Evolutionary conservation across 371 early-diverging fungal species (phyloP).

Genomic region (Paraphysoderma sedebokerense): DNA sequence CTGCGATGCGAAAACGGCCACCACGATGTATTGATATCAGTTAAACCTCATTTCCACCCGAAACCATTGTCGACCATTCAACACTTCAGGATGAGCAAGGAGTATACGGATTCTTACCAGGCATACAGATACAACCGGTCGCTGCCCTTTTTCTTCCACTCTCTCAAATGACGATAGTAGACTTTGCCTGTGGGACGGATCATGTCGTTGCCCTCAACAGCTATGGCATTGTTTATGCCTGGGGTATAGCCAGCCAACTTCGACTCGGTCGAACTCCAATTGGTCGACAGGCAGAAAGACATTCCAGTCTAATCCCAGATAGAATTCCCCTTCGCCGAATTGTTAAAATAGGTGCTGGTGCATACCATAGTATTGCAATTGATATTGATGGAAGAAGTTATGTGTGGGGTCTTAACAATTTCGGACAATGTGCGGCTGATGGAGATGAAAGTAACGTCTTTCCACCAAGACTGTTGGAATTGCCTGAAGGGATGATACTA

Average conservation of each 20-base stretch:
- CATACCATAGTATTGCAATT: constrained; percentile 73
- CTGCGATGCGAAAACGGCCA: too few relatives aligned
- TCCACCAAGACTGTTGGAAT: constrained; percentile 28
- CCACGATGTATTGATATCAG: too few relatives aligned
- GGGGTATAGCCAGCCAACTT: too few relatives aligned
- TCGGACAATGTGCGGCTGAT: constrained; percentile 69
- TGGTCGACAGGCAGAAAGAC: too few relatives aligned
- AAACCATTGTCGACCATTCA: too few relatives aligned
- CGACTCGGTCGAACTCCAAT: too few relatives aligned
- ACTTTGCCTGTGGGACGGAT: constrained; percentile 77
- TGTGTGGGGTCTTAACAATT: constrained; percentile 92
- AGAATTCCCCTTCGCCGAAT: constrained; percentile 35
- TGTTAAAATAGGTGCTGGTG: constrained; percentile 53
- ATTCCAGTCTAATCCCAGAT: constrained; percentile 38
- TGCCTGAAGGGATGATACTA: constrained; percentile 20
- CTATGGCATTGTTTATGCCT: constrained; percentile 62
- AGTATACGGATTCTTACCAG: too few relatives aligned
- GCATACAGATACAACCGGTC: too few relatives aligned
- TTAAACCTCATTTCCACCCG: too few relatives aligned
- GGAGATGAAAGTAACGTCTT: constrained; percentile 18
- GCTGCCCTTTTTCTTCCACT: constrained; percentile 13
- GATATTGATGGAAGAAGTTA: constrained; percentile 44
- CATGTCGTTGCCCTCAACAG: constrained; percentile 69
- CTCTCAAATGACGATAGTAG: constrained; percentile 20
- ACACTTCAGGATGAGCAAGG: too few relatives aligned